These are phyloP conservation scores for Cyberlindnera misumaiensis DNA, from an alignment of 805 yeast species.

Conservation along the genomic window DNA sequence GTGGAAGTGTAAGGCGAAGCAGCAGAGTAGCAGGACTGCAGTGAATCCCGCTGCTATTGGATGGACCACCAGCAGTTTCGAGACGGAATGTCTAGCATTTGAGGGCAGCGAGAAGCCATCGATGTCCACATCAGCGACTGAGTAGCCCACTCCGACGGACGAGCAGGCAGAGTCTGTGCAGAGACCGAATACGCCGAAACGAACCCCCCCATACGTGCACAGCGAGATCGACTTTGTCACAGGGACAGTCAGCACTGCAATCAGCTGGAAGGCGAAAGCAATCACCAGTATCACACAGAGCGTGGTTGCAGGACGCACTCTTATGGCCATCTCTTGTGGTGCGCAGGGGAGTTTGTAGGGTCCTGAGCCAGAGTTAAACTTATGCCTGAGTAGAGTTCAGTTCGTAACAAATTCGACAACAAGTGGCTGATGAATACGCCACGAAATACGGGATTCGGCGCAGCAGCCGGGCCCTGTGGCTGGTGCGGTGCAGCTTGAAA, in stretches of 20 bases:
- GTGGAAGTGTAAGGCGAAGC: constrained; percentile 34
- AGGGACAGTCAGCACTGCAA: constrained; percentile 59
- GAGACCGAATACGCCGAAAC: constrained; percentile 68
- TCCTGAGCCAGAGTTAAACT: no score
- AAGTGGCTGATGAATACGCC: no score
- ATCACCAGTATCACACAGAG: constrained; percentile 34
- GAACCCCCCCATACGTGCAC: constrained; percentile 40
- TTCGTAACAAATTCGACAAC: no score
- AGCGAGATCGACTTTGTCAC: constrained; percentile 42
- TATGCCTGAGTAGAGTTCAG: no score
- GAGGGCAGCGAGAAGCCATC: constrained; percentile 48
- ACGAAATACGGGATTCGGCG: no score
- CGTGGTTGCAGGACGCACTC: constrained; percentile 30
- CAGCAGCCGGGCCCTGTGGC: no score
- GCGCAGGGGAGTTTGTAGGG: no score
- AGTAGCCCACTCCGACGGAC: constrained; percentile 37
- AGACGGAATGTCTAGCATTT: constrained; percentile 48
- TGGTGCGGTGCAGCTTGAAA: no score
- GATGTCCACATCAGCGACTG: constrained; percentile 26
- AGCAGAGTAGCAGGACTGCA: constrained; percentile 34
- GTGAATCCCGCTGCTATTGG: constrained; percentile 57
- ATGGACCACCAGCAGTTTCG: constrained; percentile 60
- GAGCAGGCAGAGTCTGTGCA: constrained; percentile 40
- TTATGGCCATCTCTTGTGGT: constrained; percentile 13
- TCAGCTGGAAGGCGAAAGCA: constrained; percentile 50